Base-by-base conservation (phyloP, 805 yeast species). In the Saturnispora sekii region DNA sequence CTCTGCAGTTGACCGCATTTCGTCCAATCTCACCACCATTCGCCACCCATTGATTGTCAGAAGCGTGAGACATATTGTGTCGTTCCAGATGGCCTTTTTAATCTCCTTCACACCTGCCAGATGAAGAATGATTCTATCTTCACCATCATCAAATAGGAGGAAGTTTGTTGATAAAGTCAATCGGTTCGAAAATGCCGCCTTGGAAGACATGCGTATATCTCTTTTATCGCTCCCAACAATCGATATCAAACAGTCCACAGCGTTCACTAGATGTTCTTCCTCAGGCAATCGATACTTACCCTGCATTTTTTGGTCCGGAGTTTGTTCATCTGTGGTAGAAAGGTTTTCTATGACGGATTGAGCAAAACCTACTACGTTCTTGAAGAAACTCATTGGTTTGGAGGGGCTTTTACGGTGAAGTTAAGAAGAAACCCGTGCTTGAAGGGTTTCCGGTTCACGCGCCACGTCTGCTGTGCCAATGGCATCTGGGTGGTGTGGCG, bases 51-150 rank as follows among this genome's bases (percentile, higher is more conserved):
- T 78, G 46, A 79, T 78, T 2, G 95, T 76, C 5, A 75, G 70
- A 11, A 90, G 64, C n/a, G 79, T 67, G 15, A 93, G 69, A 1
- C 95, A 88, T 63, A 88, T 84, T 15, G 84, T 80, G 58, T 80
- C 84, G 1, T 84, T 71, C 45, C 79, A 72, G 10, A 95, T 94
- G 16, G 87, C 72, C 43, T 97, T 71, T 59, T 90, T 96, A 14
- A 93, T 94, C 49, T 87, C 80, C 56, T 83, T 79, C 33, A 93
- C 66, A 1, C 95, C 77, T 1, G 89, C 77, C 35, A 93, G 64
- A 49, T 90, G 93, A 28, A 90, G 53, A 3, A 72, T 72, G 56
- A 90, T 75, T 5, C 77, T 72, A 58, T 79, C 74, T 45, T 77
- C 70, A 39, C 72, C 70, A 54, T 87, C 94, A 53, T 77, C 78